phyloP scores from a whole-genome alignment of 257 asterid species.

The Perilla frutescens region DNA sequence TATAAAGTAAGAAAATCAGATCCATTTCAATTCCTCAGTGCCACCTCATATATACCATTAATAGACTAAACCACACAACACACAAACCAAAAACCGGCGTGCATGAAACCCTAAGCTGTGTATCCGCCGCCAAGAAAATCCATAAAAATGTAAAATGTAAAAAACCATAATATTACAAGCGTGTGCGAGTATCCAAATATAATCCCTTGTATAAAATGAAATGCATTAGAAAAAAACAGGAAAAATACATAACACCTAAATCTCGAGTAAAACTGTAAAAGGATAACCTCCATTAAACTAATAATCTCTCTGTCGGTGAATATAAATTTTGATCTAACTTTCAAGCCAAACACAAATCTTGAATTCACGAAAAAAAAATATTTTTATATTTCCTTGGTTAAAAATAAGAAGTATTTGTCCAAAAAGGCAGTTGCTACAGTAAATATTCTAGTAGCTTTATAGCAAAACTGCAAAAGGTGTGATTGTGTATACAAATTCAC shows the following conservation, averaged over 20 bases:
- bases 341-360: constrained; percentile 1
- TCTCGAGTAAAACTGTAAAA: neutral
- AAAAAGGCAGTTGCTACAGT: neutral
- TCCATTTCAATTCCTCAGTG: constrained; percentile 28
- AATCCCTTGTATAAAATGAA: too few species aligned
- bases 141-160: neutral
- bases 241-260: neutral
- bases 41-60: constrained; percentile 36
- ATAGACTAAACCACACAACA: constrained; percentile 15
- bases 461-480: neutral
- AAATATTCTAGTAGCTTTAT: neutral
- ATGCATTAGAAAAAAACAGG: neutral
- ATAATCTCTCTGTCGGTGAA: constrained; percentile 1
- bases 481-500: neutral
- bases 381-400: neutral
- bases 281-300: neutral
- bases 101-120: constrained; percentile 36
- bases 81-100: constrained; percentile 25
- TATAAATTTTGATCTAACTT: neutral
- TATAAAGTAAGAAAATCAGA: constrained; percentile 28
- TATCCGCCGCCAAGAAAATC: constrained; percentile 36
- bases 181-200: neutral
- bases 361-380: neutral
- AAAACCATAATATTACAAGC: neutral
- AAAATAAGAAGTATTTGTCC: neutral